Conservation (phyloP, 441 rosid genomes). For the Adansonia madagascariensis region DNA sequence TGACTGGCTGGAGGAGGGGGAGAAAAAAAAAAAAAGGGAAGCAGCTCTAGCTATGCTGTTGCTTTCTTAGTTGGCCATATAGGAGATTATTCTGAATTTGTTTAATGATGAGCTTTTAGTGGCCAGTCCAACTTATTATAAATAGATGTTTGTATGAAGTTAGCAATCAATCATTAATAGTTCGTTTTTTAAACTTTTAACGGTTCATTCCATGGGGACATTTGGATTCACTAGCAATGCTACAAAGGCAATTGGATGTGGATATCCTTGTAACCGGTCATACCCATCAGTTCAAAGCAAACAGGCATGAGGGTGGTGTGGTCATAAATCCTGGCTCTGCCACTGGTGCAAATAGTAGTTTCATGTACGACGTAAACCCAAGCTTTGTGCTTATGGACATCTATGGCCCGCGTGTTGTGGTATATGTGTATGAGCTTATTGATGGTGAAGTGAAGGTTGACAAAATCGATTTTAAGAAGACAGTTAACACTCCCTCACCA, state of each 20-base stretch:
- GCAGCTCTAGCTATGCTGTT: no score
- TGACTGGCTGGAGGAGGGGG: no score
- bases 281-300: constrained; percentile 94
- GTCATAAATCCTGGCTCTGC: constrained; percentile 98
- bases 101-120: neutral
- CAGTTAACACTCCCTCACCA: constrained; percentile 51
- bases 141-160: neutral
- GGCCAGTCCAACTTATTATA: neutral
- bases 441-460: constrained; percentile 99
- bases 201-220: constrained; percentile 98
- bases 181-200: constrained; percentile 14
- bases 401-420: constrained; percentile 86
- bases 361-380: constrained; percentile 83
- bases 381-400: constrained; percentile 97
- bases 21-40: no score
- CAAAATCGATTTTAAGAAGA: constrained; percentile 93
- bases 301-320: constrained; percentile 95
- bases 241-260: constrained; percentile 90
- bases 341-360: constrained; percentile 85
- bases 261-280: constrained; percentile 94
- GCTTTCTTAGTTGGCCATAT: neutral
- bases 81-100: neutral
- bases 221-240: constrained; percentile 89
- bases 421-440: constrained; percentile 88
- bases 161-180: neutral